Percentiles rank a stretch among this genome's conserved stretches.
These are phyloP conservation scores for Euphorbia schlechtendalii DNA, from an alignment of 441 rosid species.

Conservation along the genomic window DNA sequence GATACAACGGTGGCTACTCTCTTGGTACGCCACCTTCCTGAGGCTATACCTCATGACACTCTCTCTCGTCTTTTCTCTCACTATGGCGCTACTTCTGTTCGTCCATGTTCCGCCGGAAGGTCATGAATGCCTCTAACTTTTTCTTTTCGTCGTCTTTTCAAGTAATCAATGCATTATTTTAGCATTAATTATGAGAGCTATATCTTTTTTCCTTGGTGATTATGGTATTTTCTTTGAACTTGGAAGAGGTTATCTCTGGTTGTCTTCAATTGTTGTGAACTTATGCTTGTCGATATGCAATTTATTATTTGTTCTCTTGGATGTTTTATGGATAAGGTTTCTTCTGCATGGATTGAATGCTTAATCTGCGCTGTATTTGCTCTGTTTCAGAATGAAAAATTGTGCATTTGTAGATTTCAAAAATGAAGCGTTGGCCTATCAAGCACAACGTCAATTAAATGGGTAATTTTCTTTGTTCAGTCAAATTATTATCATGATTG, in stretches of 20 bases:
- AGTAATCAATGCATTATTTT: background rate
- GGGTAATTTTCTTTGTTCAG: too few relatives aligned
- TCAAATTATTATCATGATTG: too few relatives aligned
- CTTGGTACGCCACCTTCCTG: conserved; percentile 70
- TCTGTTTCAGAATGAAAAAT: conserved; percentile 50
- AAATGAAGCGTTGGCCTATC: conserved; percentile 64
- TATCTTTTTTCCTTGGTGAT: background rate
- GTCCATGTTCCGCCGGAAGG: conserved; percentile 71
- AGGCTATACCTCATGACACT: conserved; percentile 70
- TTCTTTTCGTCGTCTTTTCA: background rate
- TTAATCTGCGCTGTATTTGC: background rate
- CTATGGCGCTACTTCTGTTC: conserved; percentile 69
- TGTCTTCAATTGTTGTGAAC: background rate
- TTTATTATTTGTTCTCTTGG: too few relatives aligned
- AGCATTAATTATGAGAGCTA: background rate
- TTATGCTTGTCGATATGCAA: background rate
- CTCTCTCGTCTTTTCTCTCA: conserved; percentile 69
- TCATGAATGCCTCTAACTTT: conserved; percentile 17
- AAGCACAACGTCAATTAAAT: conserved; percentile 62
- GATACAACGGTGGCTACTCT: conserved; percentile 37
- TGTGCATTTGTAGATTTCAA: conserved; percentile 87
- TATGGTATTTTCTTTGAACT: background rate
- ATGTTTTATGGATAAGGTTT: background rate
- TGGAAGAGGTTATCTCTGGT: conserved; percentile 2
- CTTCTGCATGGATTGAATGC: background rate